Evolutionary conservation across 306 rosid genomes (phyloP), one percentile per base, ranked within the genome.

Genomic region (Chamaecrista fasciculata): DNA sequence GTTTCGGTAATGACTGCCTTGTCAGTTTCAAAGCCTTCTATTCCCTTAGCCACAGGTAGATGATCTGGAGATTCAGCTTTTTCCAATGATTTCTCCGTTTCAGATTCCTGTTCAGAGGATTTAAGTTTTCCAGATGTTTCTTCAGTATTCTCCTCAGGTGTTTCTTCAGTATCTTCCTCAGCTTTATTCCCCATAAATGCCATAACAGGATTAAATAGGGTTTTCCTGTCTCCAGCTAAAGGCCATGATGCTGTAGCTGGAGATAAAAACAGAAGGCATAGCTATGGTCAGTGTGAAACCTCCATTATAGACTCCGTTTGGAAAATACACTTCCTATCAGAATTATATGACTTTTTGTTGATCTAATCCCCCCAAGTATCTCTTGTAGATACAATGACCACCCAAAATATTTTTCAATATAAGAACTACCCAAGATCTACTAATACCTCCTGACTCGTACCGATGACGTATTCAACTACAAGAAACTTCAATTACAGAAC

Each of bases 161-260:
- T 64, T 55, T 82, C 86, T 47, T 39, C 72, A 56, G 28, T 64
- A 68, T 55, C 58, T 53, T 78, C 83, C 63, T 73, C 90, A 64
- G 16, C 79, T 66, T 57, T 83, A 28, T 79, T 82, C 64, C 90
- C 94, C 81, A 85, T 79, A 53, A 87, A 79, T 21, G 94, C 74
- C 82, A 83, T 87, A 47, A 85, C 89, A 57, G 88, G 91, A 78
- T 83, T 81, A 28, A 80, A 83, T 18, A 86, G 72, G 1, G 79
- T 9, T 57, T 76, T 84, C 76, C 83, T 75, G 34, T 87, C 90
- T 2, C 81, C 63, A 39, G 86, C 67, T 20, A 85, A 74, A 59
- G 84, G 67, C 90, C 88, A 81, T 60, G 84, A 60, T 71, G 88
- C 86, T 70, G 90, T 69, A 62, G 76, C 88, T 85, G 76, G 76